Evolutionary conservation across 2,329 filamentous ascomycete genomes (phyloP).

Genomic region (Conoideocrella luteorostrata): DNA sequence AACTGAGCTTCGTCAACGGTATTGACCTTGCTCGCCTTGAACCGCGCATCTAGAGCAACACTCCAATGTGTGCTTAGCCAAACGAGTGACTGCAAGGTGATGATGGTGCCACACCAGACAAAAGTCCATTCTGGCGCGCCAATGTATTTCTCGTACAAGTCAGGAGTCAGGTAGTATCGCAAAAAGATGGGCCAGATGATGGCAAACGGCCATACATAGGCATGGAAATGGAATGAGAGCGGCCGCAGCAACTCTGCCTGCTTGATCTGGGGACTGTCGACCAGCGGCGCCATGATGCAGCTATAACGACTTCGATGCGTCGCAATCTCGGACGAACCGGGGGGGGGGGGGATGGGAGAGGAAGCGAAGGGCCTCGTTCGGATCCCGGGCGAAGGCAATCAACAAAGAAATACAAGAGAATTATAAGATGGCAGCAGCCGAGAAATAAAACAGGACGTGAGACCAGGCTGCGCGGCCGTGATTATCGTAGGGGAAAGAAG

Average conservation of each 20-base stretch:
- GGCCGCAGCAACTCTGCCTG: constrained; percentile 83
- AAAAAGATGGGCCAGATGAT: constrained; percentile 91
- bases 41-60: constrained; percentile 74
- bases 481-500: constrained; percentile 4
- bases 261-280: constrained; percentile 87
- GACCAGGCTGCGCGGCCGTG: constrained; percentile 5
- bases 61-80: constrained; percentile 99
- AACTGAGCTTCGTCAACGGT: constrained; percentile 68
- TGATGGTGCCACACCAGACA: constrained; percentile 82
- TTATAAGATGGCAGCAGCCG: background rate
- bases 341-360: background rate
- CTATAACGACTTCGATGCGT: constrained; percentile 4
- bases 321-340: constrained; percentile 4
- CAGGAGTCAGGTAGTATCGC: constrained; percentile 73
- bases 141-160: constrained; percentile 86
- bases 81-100: constrained; percentile 78
- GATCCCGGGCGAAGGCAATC: background rate
- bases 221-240: constrained; percentile 70
- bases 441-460: background rate
- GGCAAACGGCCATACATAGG: constrained; percentile 89
- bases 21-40: constrained; percentile 68
- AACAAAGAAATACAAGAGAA: background rate
- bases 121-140: constrained; percentile 97
- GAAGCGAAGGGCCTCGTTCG: background rate
- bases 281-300: constrained; percentile 64